Conservation (phyloP, 164 flowering plant species). For the Aristolochia californica region DNA sequence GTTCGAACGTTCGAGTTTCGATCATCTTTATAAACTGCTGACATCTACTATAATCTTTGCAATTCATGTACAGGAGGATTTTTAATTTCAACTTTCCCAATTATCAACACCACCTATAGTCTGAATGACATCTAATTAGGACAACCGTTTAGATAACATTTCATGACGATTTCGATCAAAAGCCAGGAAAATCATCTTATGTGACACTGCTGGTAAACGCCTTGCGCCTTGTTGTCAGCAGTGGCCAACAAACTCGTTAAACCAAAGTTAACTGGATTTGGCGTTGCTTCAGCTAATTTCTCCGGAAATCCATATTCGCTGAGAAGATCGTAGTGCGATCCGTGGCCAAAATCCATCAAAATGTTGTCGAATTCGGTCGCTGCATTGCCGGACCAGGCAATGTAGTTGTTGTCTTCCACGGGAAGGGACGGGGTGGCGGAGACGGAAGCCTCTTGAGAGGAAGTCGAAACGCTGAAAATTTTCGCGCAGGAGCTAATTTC, state of each 20-base stretch:
- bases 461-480: conserved; percentile 11
- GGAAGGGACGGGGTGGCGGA: conserved; percentile 6
- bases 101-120: conserved; percentile 1
- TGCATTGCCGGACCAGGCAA: conserved; percentile 12
- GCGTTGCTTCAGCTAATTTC: conserved; percentile 10
- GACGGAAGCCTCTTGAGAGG: conserved; percentile 6
- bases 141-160: neutral
- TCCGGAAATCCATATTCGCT: conserved; percentile 10
- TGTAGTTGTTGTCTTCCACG: conserved; percentile 3
- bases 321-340: conserved; percentile 9
- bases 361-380: conserved; percentile 7
- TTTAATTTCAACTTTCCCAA: too few species aligned
- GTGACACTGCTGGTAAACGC: conserved; percentile 1
- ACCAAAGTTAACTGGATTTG: conserved; percentile 6
- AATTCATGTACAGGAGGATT: too few species aligned
- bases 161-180: too few species aligned
- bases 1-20: too few species aligned
- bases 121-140: neutral
- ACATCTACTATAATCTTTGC: too few species aligned
- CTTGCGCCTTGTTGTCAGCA: conserved; percentile 6
- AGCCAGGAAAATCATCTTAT: neutral
- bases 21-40: too few species aligned
- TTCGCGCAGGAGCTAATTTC: conserved; percentile 10
- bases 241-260: conserved; percentile 4
- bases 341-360: conserved; percentile 15